Conservation (phyloP, 2,329 filamentous ascomycete species). For the Ploettnerulaceae sp. region DNA sequence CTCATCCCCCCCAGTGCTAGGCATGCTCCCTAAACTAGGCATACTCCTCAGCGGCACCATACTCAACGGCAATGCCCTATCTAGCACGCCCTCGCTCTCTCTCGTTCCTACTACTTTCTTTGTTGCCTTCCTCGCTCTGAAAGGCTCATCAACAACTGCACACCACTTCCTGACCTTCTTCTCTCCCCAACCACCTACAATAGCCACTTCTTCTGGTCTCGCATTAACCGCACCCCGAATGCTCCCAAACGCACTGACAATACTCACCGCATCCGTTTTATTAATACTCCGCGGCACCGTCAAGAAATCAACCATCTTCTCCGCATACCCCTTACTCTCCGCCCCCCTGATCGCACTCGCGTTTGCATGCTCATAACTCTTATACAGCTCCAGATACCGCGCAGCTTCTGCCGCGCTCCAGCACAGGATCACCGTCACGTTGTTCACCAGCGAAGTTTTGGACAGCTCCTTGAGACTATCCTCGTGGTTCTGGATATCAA, state of each 20-base stretch:
- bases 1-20: not conserved
- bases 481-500: constrained; percentile 93
- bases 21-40: constrained; percentile 14
- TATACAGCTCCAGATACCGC: constrained; percentile 91
- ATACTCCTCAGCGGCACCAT: constrained; percentile 29
- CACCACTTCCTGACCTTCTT: constrained; percentile 90
- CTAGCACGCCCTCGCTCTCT: constrained; percentile 33
- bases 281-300: constrained; percentile 87
- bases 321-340: constrained; percentile 77
- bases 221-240: constrained; percentile 84
- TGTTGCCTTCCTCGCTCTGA: constrained; percentile 68
- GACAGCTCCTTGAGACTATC: constrained; percentile 83
- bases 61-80: constrained; percentile 33
- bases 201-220: constrained; percentile 73
- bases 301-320: constrained; percentile 86
- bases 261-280: constrained; percentile 85
- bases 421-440: constrained; percentile 85
- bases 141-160: constrained; percentile 76
- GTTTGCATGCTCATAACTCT: constrained; percentile 81
- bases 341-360: constrained; percentile 79
- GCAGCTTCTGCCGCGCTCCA: constrained; percentile 94
- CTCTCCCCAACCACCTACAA: constrained; percentile 91
- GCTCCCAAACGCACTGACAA: constrained; percentile 90
- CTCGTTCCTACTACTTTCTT: constrained; percentile 41
- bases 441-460: constrained; percentile 89